Evolutionary conservation across 2,329 filamentous ascomycete species (phyloP), one percentile per base, ranked within the genome.

Genomic region (Monilinia fructicola): DNA sequence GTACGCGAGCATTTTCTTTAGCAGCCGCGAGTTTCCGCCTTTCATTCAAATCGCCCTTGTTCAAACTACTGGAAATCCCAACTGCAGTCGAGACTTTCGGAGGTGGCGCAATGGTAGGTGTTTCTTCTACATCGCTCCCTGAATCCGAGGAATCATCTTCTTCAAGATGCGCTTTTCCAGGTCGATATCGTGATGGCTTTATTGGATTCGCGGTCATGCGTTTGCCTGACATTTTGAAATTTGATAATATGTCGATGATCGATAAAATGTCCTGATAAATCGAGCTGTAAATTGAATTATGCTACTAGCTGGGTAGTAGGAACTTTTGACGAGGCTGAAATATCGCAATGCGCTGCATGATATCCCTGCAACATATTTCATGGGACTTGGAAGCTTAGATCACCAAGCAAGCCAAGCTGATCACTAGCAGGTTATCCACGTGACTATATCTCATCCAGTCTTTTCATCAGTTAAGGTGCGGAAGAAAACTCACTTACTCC

Each of bases 201-300:
- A 89, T 80, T 4, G 92, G 93, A 76, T 97, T 97, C 69, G 93
- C 93, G 70, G 94, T 98, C 91, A 98, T 97, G 75, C 91, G 90
- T 77, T 91, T 93, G 16, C 89, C 87, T 69, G 90, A 88, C 84
- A 86, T 84, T 54, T 69, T 74, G 66, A 28, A 48, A 35, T 66
- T 53, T 52, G 31, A 50, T 38, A 58, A 23, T 62, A 40, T 38
- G n/a, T n/a, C 44, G 21, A 18, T 44, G 6, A 28, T 6, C 18
- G 18, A 11, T 11, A 31, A 16, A 23, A 21, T 31, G 12, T 44
- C 28, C 40, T 40, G 23, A 42, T 56, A 38, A 10, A 54, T 54
- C 4, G 42, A 61, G 38, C 46, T 26, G 48, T 48, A 46, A 42
- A 40, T 62, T 14, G 50, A 56, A 26, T 23, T 50, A 21, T 38